Evolutionary conservation across 192 early-diverging fungal genomes (phyloP), one percentile per base, ranked within the genome.

Genomic region (Coemansia sp.): DNA sequence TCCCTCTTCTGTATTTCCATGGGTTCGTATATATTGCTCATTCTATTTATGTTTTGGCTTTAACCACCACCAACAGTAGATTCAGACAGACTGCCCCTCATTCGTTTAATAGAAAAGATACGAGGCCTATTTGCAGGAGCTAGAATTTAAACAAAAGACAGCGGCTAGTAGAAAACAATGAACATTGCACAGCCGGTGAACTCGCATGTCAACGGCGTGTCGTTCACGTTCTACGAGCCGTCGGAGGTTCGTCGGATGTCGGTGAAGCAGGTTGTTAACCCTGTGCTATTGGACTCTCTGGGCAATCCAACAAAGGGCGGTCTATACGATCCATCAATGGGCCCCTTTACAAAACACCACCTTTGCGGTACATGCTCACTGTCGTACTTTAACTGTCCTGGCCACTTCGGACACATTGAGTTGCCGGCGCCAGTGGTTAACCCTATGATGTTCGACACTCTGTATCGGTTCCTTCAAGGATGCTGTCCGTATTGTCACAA

Each of bases 381-480:
- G 53, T 86, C 86, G 35, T 83, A 93, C 83, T 90, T 86, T 66
- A 84, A 84, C 39, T 98, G 95, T 67, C 95, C 95, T 4, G 96
- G 96, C 35, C 95, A 98, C 67, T 98, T 95, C 85, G 95, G 96
- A 16, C 94, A 98, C 73, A 96, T 98, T 67, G 93, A 97, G 64
- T 86, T 98, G 23, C 89, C 91, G 13, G 84, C 86, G 15, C 92
- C 93, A 23, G 91, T 91, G 40, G 90, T 94, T 77, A 97, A 99
- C 79, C 91, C 97, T 20, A 87, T 97, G 84, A 93, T 97, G 71
- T 97, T 98, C 72, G 82, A 84, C n/a, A 87, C 93, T n/a, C 82
- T 96, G 78, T 93, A 92, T 77, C 89, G 87, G 67, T 74, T 96
- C 45, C 79, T 99, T 9, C 91, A 92, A 58, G 89, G 92, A 2